Evolutionary conservation across 805 yeast genomes (phyloP).

Genomic region (Hanseniaspora nectarophila): DNA sequence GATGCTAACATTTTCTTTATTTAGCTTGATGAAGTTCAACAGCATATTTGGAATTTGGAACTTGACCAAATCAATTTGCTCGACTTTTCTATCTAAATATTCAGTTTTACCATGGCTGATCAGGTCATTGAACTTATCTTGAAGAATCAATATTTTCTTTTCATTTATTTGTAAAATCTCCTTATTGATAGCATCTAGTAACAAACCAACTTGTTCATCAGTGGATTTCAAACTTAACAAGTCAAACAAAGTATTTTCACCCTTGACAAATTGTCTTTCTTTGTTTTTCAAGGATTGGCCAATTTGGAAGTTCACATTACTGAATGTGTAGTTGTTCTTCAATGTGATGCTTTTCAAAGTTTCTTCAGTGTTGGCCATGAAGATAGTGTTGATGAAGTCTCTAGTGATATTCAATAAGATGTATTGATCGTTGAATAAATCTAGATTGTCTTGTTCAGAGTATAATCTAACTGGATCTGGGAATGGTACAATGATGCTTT

Average conservation of each 20-base stretch:
- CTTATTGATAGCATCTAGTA: not conserved
- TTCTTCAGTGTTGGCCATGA: conserved; percentile 34
- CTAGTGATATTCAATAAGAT: conserved; percentile 30
- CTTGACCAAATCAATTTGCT: conserved; percentile 45
- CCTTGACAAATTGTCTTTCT: conserved; percentile 23
- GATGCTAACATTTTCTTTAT: not conserved
- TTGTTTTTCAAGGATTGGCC: conserved; percentile 25
- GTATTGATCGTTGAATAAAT: conserved; percentile 50
- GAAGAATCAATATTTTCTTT: not conserved
- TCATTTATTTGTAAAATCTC: not conserved
- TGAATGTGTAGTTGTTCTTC: not conserved
- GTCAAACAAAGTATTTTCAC: conserved; percentile 34
- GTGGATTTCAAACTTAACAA: conserved; percentile 25
- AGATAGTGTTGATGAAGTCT: conserved; percentile 43
- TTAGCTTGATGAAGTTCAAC: not conserved
- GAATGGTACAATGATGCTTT: conserved; percentile 53
- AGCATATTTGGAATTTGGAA: conserved; percentile 47
- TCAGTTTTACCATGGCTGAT: conserved; percentile 42
- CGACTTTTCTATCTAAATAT: conserved; percentile 48
- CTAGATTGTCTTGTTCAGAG: conserved; percentile 46
- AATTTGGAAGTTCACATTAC: conserved; percentile 24
- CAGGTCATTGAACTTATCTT: conserved; percentile 30
- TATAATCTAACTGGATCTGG: conserved; percentile 48
- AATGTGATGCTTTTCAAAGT: conserved; percentile 22
- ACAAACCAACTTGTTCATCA: conserved; percentile 12